Evolutionary conservation across 305 asterid genomes (phyloP).

Genomic region (Galium porrigens): DNA sequence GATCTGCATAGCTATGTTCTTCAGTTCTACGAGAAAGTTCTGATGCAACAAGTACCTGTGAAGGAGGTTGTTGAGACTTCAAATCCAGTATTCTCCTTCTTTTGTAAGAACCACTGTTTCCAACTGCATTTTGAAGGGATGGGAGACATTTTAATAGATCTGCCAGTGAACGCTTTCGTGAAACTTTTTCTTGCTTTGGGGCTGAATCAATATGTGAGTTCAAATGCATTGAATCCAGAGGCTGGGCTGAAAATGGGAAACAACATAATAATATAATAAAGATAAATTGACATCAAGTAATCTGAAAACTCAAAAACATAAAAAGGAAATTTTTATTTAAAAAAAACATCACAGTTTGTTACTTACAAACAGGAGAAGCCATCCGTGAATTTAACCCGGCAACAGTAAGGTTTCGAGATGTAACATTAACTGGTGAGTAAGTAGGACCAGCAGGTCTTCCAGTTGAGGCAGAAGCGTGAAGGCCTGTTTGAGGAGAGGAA

Average conservation of each 20-base stretch:
- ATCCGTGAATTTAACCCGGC: conserved; percentile 43
- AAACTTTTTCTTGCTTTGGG: conserved; percentile 32
- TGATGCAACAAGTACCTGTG: conserved; percentile 32
- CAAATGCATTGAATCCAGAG: conserved; percentile 35
- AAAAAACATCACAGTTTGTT: conserved; percentile 13
- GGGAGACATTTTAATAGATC: conserved; percentile 64
- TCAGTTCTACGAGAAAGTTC: conserved; percentile 38
- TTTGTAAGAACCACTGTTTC: conserved; percentile 37
- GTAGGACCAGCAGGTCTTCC: conserved; percentile 30
- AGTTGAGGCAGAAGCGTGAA: conserved; percentile 28
- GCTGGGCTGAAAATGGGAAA: conserved; percentile 33
- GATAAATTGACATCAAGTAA: background rate
- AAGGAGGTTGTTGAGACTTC: conserved; percentile 28
- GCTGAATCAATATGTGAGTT: conserved; percentile 32
- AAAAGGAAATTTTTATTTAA: background rate
- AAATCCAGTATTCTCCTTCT: conserved; percentile 44
- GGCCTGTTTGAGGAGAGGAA: conserved; percentile 30
- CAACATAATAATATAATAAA: background rate
- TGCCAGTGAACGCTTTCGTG: conserved; percentile 55
- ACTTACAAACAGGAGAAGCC: conserved; percentile 61
- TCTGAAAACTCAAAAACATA: conserved; percentile 8
- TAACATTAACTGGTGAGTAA: conserved; percentile 31
- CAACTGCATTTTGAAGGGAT: conserved; percentile 41
- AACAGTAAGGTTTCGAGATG: conserved; percentile 30
- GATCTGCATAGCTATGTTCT: conserved; percentile 47